phyloP scores from a whole-genome alignment of 208 protist species.

The Acanthamoeba culbertsoni region DNA sequence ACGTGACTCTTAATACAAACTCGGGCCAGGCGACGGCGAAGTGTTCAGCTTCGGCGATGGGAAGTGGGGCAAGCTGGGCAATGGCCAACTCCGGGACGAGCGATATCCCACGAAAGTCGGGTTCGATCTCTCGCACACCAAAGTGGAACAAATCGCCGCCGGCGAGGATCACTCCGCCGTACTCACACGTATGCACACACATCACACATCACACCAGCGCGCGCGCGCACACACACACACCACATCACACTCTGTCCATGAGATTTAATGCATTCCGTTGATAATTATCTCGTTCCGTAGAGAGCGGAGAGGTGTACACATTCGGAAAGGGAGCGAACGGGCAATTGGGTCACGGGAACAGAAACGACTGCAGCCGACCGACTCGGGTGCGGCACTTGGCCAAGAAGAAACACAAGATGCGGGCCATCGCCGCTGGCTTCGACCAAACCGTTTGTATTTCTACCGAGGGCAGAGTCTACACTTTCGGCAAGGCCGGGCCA shows the following conservation, averaged over 20 bases:
- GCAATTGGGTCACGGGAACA: constrained; percentile 20
- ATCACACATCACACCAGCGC: too few species aligned
- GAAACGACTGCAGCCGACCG: neutral
- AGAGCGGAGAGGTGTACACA: constrained; percentile 33
- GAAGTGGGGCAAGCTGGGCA: neutral
- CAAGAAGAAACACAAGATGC: constrained; percentile 9
- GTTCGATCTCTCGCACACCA: neutral
- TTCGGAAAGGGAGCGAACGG: constrained; percentile 26
- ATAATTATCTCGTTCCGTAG: neutral
- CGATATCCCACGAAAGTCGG: neutral
- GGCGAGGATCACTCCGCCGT: neutral
- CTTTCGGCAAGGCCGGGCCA: constrained; percentile 23
- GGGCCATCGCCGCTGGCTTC: neutral
- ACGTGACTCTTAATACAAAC: neutral
- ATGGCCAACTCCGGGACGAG: neutral
- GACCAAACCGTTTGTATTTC: constrained; percentile 1
- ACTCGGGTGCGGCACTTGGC: neutral
- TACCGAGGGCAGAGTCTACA: neutral
- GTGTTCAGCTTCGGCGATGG: neutral
- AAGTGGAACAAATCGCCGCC: constrained; percentile 4
- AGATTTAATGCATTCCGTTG: neutral
- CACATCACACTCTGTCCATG: too few species aligned
- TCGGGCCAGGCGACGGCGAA: neutral
- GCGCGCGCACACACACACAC: too few species aligned
- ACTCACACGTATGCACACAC: neutral